phyloP scores from a whole-genome alignment of 768 basidiomycete genomes.

The Strobilomyces confusus region DNA sequence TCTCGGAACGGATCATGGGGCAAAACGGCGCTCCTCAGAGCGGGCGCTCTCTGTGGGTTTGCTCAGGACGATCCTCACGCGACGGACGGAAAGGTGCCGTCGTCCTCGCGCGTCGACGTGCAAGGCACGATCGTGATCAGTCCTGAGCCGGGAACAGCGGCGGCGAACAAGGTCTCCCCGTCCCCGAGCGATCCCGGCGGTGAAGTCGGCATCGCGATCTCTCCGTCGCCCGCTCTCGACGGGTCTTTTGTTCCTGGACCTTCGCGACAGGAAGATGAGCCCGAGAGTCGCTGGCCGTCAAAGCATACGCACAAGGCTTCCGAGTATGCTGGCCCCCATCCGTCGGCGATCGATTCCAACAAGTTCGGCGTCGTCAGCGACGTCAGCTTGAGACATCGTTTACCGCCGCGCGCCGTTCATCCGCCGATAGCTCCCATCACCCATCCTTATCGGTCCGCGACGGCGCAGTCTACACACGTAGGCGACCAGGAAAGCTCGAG shows the following conservation, averaged over 20 bases:
- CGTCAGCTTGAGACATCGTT: constrained; percentile 34
- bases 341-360: constrained; percentile 27
- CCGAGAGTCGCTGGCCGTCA: constrained; percentile 6
- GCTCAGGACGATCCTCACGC: constrained; percentile 21
- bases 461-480: not conserved
- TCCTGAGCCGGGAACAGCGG: not conserved
- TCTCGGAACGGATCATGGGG: constrained; percentile 38
- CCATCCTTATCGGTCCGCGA: constrained; percentile 24
- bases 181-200: constrained; percentile 21
- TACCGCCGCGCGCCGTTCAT: constrained; percentile 30
- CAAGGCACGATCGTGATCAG: constrained; percentile 19
- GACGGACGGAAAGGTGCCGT: constrained; percentile 20
- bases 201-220: constrained; percentile 42
- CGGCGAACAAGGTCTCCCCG: constrained; percentile 24
- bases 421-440: constrained; percentile 26
- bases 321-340: constrained; percentile 41
- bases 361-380: constrained; percentile 19
- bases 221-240: constrained; percentile 33
- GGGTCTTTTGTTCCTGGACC: constrained; percentile 11
- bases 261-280: not conserved
- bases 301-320: constrained; percentile 25
- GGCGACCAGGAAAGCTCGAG: not conserved
- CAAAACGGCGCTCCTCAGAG: constrained; percentile 36
- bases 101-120: constrained; percentile 21
- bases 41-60: constrained; percentile 28